Conservation (phyloP, 768 basidiomycete species). For the Rhizopogon vulgaris region DNA sequence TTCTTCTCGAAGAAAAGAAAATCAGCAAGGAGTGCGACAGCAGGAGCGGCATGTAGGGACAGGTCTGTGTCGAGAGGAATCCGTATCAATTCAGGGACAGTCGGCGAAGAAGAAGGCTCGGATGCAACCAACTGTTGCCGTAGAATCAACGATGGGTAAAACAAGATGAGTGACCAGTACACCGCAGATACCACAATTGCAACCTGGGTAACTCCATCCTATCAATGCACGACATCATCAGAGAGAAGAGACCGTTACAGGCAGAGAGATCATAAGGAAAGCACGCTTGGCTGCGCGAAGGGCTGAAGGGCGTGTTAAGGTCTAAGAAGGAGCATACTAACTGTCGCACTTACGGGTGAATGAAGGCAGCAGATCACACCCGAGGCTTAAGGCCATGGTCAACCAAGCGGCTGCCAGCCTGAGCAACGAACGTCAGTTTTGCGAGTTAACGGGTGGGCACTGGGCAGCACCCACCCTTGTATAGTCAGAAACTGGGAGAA, state of each 20-base stretch:
- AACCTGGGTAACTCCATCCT: conserved; percentile 22
- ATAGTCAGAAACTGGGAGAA: conserved; percentile 73
- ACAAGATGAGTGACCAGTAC: conserved; percentile 62
- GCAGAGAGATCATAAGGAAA: conserved; percentile 59
- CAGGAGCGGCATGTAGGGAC: conserved; percentile 60
- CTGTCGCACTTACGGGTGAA: conserved; percentile 23
- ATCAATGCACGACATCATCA: not conserved
- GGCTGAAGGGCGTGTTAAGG: conserved; percentile 1
- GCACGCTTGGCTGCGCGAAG: conserved; percentile 45
- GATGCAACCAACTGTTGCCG: conserved; percentile 7
- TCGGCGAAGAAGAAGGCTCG: not conserved
- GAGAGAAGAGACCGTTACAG: conserved; percentile 33
- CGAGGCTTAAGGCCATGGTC: conserved; percentile 34
- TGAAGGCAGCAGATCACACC: conserved; percentile 36
- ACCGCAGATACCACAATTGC: conserved; percentile 47
- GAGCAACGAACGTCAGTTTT: conserved; percentile 6
- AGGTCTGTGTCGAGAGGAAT: conserved; percentile 55
- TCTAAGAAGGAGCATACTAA: not conserved
- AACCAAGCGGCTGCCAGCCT: conserved; percentile 33
- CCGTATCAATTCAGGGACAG: conserved; percentile 18
- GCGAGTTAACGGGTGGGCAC: not conserved
- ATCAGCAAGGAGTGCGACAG: conserved; percentile 51
- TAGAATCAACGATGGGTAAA: conserved; percentile 55
- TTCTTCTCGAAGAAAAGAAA: conserved; percentile 62
- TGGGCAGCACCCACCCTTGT: conserved; percentile 49